Evolutionary conservation across 441 rosid genomes (phyloP).

Genomic region (Populus hybrid): DNA sequence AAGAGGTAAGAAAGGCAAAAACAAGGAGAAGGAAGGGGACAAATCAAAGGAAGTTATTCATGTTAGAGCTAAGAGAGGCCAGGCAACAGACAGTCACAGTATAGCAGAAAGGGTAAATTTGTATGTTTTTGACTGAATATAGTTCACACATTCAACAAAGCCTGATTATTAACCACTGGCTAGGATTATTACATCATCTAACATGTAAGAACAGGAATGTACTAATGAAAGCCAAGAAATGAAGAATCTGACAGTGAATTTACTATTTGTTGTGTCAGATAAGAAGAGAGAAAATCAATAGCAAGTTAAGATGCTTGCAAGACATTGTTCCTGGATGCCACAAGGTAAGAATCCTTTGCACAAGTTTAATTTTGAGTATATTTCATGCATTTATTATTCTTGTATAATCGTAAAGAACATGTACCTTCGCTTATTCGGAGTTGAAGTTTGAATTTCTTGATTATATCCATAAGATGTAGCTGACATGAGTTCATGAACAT

Average conservation of each 20-base stretch:
- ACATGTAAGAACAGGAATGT: not conserved
- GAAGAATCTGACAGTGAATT: not conserved
- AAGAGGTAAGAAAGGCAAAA: constrained; percentile 33
- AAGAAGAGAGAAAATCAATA: constrained; percentile 55
- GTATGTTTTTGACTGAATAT: not conserved
- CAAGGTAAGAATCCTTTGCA: constrained; percentile 31
- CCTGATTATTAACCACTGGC: not conserved
- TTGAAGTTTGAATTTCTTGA: not conserved
- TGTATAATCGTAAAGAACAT: not conserved
- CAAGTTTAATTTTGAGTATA: not conserved
- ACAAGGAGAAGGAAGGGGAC: constrained; percentile 20
- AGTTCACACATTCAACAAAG: not conserved
- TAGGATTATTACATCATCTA: not conserved
- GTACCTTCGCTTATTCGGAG: not conserved
- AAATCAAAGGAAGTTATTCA: constrained; percentile 40
- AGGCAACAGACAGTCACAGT: constrained; percentile 63
- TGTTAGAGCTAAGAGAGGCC: constrained; percentile 60
- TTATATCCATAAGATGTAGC: not conserved
- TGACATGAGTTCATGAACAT: constrained; percentile 18
- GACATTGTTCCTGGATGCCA: constrained; percentile 62
- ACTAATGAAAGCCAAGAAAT: not conserved
- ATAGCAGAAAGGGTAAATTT: constrained; percentile 50
- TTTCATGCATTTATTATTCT: not conserved
- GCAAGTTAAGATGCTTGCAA: constrained; percentile 49
- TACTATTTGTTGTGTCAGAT: constrained; percentile 32